Conservation (phyloP, 2,329 filamentous ascomycete genomes). For the Fusarium irregulare region DNA sequence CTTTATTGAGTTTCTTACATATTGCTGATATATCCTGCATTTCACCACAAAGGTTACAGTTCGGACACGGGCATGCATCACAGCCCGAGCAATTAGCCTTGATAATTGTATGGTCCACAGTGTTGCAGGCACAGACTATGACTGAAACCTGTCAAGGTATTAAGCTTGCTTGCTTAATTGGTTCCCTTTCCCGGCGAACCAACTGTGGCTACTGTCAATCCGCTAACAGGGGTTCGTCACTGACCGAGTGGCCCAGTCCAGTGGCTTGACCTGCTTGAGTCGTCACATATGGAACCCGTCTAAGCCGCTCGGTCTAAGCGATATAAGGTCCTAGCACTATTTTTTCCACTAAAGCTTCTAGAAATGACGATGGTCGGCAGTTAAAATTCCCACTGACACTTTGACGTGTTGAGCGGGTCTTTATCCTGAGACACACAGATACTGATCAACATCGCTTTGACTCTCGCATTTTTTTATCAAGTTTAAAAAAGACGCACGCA, state of each 20-base stretch:
- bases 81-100: neutral
- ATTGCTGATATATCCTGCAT: neutral
- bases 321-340: neutral
- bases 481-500: neutral
- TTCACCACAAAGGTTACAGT: neutral
- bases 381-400: neutral
- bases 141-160: neutral
- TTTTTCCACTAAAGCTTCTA: neutral
- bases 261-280: neutral
- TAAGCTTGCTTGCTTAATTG: neutral
- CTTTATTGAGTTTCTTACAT: neutral
- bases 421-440: neutral
- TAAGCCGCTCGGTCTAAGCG: neutral
- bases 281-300: neutral
- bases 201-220: neutral
- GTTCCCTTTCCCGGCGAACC: neutral
- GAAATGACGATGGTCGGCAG: neutral
- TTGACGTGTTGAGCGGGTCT: neutral
- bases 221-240: neutral
- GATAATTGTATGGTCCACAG: neutral
- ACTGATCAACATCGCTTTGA: conserved; percentile 4
- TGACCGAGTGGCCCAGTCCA: neutral
- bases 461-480: neutral
- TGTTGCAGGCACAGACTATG: neutral
- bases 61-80: neutral